Evolutionary conservation across 257 asterid species (phyloP), one percentile per base, ranked within the genome.

Genomic region (Eucommia ulmoides): DNA sequence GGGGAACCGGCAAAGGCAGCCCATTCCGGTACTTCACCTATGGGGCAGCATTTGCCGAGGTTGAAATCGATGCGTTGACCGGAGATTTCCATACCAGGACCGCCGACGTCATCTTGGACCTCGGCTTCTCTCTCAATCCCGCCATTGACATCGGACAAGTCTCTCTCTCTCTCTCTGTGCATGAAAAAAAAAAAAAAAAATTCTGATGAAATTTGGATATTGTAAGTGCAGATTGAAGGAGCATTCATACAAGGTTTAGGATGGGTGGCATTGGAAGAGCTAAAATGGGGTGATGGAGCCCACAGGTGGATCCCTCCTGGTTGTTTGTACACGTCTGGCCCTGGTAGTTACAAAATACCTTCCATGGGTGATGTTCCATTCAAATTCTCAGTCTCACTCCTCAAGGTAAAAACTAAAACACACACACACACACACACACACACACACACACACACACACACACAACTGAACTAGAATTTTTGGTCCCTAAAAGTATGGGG

Each of bases 101-200:
- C 59, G 94, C 97, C 10, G 81, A 89, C 53, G 71, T 85, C 25
- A 53, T 71, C 62, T 53, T 89, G 71, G 97, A 89, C 73, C 96
- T 89, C 42, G 97, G 97, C 0, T 77, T 76, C 65, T 81, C 97
- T 21, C 67, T 89, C 24, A 89, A 89, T 71, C 97, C 97, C 33
- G 96, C 97, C 15, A 82, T 89, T 61, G 97, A 89, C 73, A 60
- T 89, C 22, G 97, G 97, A 51, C 97, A 89, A 93, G 97, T 88
- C 38, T 29, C 38, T 29, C 12, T 29, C 38, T 12, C 38, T 29
- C 38, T 5, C 38, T 29, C 12, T 29, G 38, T 29, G n/a, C n/a
- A n/a, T n/a, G n/a, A n/a, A n/a, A n/a, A n/a, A n/a, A n/a, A n/a
- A n/a, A n/a, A n/a, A n/a, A n/a, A n/a, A n/a, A n/a, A n/a, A 25